A percentile compares a stretch with the other conserved stretches of the same genome.
These are phyloP conservation scores for Geosmithia putterillii DNA, from an alignment of 2,329 filamentous ascomycete species.

Conservation along the genomic window DNA sequence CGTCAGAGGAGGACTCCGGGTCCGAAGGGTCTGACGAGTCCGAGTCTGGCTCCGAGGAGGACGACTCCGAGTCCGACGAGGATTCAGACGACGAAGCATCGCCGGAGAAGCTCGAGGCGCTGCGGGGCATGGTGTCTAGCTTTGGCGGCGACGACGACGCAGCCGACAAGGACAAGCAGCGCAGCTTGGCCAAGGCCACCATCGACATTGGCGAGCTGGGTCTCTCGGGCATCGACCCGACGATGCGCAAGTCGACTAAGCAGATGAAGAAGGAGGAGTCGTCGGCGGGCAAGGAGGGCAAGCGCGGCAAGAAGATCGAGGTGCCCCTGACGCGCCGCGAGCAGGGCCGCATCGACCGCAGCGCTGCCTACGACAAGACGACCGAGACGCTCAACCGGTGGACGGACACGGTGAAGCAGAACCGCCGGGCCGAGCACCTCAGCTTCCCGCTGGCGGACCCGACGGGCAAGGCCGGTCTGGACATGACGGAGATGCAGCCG, in stretches of 20 bases:
- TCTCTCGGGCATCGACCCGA: constrained; percentile 58
- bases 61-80: constrained; percentile 27
- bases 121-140: constrained; percentile 57
- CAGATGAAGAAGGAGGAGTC: constrained; percentile 50
- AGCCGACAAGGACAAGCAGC: constrained; percentile 27
- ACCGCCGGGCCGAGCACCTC: constrained; percentile 81
- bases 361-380: constrained; percentile 76
- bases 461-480: constrained; percentile 45
- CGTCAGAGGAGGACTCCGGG: constrained; percentile 26
- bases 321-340: constrained; percentile 76
- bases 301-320: constrained; percentile 54
- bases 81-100: constrained; percentile 36
- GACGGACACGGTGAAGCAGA: constrained; percentile 91
- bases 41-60: constrained; percentile 26
- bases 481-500: constrained; percentile 52
- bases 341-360: constrained; percentile 73
- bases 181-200: constrained; percentile 44
- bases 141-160: constrained; percentile 53
- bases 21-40: constrained; percentile 29
- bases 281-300: constrained; percentile 24
- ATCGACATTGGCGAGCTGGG: constrained; percentile 65
- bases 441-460: constrained; percentile 74
- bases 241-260: constrained; percentile 69
- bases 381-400: constrained; percentile 84
- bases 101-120: constrained; percentile 47